Percentiles rank a stretch among this genome's conserved stretches.
Conservation (phyloP, 352 stramenopile species). For the Globisporangium solare region DNA sequence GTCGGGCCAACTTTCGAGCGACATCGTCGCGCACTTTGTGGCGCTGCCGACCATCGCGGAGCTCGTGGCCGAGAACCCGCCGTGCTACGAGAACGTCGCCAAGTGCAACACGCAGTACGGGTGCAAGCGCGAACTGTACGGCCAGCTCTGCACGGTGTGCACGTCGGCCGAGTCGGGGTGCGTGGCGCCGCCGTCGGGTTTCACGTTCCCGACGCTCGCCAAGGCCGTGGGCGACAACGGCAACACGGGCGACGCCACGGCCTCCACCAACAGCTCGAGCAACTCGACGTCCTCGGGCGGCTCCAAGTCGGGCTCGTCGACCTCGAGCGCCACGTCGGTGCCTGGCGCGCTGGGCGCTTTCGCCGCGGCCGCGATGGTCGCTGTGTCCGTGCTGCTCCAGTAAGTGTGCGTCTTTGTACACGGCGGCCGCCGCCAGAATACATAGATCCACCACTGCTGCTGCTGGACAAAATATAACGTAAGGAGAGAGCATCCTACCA, state of each 20-base stretch:
- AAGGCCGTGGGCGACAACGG: slow-evolving; percentile 50
- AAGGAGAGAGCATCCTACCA: too few species aligned
- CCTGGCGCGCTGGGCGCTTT: neutral
- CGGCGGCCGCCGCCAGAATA: too few species aligned
- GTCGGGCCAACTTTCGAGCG: slow-evolving; percentile 30
- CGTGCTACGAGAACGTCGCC: slow-evolving; percentile 62
- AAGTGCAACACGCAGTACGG: slow-evolving; percentile 47
- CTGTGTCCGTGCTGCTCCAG: slow-evolving; percentile 7
- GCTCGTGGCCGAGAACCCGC: slow-evolving; percentile 48
- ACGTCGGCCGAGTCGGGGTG: slow-evolving; percentile 39
- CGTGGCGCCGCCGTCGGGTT: slow-evolving; percentile 34
- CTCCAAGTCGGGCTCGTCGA: neutral
- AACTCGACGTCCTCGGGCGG: neutral
- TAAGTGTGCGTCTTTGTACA: slow-evolving; percentile 2
- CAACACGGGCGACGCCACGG: slow-evolving; percentile 30
- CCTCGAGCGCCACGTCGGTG: neutral
- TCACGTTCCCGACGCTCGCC: slow-evolving; percentile 40
- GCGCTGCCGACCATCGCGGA: slow-evolving; percentile 42
- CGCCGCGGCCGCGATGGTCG: neutral
- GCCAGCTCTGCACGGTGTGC: slow-evolving; percentile 60
- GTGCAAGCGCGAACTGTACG: slow-evolving; percentile 58
- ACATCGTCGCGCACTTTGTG: slow-evolving; percentile 39
- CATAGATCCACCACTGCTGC: too few species aligned
- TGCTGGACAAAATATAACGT: too few species aligned
- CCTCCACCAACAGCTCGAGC: slow-evolving; percentile 7